Evolutionary conservation across 352 stramenopile genomes (phyloP).

Genomic region (Pythium rishiriense): DNA sequence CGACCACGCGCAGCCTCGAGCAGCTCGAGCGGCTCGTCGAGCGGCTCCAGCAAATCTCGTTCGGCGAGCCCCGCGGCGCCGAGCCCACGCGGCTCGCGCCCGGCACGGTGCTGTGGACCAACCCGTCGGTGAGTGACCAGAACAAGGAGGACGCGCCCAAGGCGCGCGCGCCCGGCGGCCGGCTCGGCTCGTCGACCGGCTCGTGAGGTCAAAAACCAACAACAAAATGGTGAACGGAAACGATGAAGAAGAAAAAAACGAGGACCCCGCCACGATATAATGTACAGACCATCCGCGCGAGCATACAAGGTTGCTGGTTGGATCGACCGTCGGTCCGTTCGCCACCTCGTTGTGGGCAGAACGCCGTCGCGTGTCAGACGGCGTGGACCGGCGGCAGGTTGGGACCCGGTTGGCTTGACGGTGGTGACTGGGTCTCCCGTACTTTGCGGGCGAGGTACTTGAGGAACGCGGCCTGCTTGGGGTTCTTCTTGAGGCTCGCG

Average conservation of each 20-base stretch:
- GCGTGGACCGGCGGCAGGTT: not conserved
- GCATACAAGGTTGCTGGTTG: too few species aligned
- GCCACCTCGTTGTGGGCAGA: too few species aligned
- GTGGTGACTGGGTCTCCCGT: conserved; percentile 39
- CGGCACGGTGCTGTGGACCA: conserved; percentile 9
- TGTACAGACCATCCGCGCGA: too few species aligned
- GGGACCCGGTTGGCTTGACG: not conserved
- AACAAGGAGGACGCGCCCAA: not conserved
- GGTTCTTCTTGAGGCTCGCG: conserved; percentile 51
- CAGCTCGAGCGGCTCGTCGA: conserved; percentile 36
- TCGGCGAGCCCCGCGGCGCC: not conserved
- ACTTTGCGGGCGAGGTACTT: conserved; percentile 60
- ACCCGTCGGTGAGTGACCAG: not conserved
- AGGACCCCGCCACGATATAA: too few species aligned
- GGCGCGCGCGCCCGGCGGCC: not conserved
- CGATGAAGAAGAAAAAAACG: too few species aligned
- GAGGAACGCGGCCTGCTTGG: conserved; percentile 68
- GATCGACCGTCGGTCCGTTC: too few species aligned
- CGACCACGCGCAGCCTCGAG: conserved; percentile 37
- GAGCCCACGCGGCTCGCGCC: not conserved
- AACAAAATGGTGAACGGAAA: too few species aligned
- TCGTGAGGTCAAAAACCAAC: not conserved
- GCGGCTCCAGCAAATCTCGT: conserved; percentile 33
- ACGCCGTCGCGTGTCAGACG: too few species aligned
- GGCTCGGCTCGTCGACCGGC: not conserved